Conservation (phyloP, 208 protist genomes). For the Trypanosomatidae sp. region DNA sequence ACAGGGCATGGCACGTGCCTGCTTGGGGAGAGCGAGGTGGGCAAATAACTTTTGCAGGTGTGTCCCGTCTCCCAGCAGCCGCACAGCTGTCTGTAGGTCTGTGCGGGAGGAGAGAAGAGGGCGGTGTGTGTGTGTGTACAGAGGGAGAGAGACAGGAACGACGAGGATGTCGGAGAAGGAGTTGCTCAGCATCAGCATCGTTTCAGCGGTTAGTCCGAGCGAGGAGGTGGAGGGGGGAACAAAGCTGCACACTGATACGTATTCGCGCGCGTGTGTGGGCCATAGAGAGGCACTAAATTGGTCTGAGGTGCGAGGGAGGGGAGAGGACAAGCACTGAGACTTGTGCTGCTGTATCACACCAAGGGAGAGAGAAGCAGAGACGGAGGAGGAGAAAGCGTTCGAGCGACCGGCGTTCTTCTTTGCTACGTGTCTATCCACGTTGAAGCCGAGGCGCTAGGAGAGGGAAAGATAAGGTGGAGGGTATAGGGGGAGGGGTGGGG, state of each 20-base stretch:
- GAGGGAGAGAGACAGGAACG: background rate
- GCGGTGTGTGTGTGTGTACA: background rate
- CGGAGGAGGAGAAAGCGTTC: background rate
- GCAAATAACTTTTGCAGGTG: background rate
- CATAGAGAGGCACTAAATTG: background rate
- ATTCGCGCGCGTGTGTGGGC: background rate
- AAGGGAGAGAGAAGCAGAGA: slow-evolving; percentile 11
- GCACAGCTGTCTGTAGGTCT: background rate
- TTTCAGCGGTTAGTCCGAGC: background rate
- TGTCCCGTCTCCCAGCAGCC: background rate
- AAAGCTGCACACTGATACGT: background rate
- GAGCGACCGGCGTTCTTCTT: background rate
- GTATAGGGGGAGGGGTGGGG: background rate
- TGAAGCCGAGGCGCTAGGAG: background rate
- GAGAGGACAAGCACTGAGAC: background rate
- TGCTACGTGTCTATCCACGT: background rate
- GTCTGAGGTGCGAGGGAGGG: background rate
- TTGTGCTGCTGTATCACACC: background rate
- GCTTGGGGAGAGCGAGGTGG: background rate
- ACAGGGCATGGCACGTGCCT: background rate
- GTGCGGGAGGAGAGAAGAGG: background rate
- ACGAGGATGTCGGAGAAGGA: background rate
- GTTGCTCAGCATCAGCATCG: background rate
- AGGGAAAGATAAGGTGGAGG: background rate
- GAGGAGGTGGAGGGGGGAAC: background rate